Evolutionary conservation across 257 asterid genomes (phyloP).

Genomic region (Marsdenia floribunda): DNA sequence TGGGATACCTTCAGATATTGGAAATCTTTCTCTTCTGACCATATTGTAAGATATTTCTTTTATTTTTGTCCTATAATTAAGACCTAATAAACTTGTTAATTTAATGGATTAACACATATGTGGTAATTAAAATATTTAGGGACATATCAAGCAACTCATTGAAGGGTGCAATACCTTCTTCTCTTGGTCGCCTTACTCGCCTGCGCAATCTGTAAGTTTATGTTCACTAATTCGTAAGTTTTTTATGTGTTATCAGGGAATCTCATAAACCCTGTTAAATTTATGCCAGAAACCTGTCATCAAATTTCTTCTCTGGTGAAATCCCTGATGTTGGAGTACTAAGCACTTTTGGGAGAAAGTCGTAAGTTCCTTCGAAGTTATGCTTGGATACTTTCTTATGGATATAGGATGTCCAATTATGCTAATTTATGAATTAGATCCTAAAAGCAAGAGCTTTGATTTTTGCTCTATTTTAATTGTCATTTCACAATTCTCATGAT

Average conservation of each 20-base stretch:
- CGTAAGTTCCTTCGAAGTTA: conserved; percentile 50
- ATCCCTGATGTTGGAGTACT: conserved; percentile 88
- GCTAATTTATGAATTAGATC: neutral
- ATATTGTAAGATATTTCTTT: conserved; percentile 60
- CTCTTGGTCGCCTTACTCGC: conserved; percentile 71
- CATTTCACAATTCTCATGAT: neutral
- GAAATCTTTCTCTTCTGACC: conserved; percentile 70
- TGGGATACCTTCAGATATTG: conserved; percentile 79
- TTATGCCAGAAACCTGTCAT: conserved; percentile 66
- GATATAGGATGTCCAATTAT: neutral
- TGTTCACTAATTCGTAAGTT: neutral
- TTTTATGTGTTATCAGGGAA: neutral
- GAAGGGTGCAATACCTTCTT: conserved; percentile 86
- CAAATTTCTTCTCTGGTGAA: conserved; percentile 92
- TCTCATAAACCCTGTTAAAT: neutral
- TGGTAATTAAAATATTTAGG: conserved; percentile 28
- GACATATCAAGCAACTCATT: conserved; percentile 90
- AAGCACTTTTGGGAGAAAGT: conserved; percentile 63
- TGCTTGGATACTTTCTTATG: neutral
- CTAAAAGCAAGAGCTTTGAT: neutral
- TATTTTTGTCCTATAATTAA: neutral
- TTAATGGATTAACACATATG: conserved; percentile 5
- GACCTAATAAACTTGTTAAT: neutral
- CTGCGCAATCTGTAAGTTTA: conserved; percentile 63
- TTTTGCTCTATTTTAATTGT: neutral